Base-by-base conservation (phyloP, 2,329 filamentous ascomycete genomes). In the Trichoderma citrinoviride region DNA sequence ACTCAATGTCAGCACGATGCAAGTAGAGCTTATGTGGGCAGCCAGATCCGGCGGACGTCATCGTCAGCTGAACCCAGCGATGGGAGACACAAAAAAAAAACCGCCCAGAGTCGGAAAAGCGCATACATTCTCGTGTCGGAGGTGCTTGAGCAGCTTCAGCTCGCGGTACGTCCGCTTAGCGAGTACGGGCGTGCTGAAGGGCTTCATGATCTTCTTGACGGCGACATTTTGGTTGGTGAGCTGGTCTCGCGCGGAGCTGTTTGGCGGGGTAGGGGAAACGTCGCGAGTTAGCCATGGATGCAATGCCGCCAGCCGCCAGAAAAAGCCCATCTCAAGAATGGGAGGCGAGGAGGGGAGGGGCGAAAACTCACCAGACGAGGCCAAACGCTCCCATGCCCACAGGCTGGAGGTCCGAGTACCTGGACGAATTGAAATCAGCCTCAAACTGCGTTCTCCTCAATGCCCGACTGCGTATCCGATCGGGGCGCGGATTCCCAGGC, bases 161-260 rank as follows among this genome's bases (percentile, higher is more conserved):
- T 99, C 95, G 75, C 95, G 89, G 79, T 99, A 99, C 70, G 95
- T 99, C 76, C 95, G 87, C 84, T 99, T 99, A 66, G 95, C 95
- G 54, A 99, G 85, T 66, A 99, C 95, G 1, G 95, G 93, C n/a
- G 95, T 99, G 84, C 93, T 97, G 81, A 99, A 99, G 10, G 95
- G 95, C 84, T 98, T 99, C 94, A 99, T 98, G 76, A 99, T 99
- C 87, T 99, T 99, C 87, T 99, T 99, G 77, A 99, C 93, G 66
- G 95, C 95, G 67, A 99, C 95, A 79, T 93, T 93, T 79, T 97
- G 93, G 77, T 87, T 91, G 67, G 95, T 98, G 79, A 99, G 92
- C 82, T 98, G 93, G 79, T 99, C 95, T 81, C 93, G 94, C 65
- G 95, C 95, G 69, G 95, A 98, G 81, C 94, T 98, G 70, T 68